phyloP scores from a whole-genome alignment of 352 stramenopile species.

The Phytophthora nicotianae region DNA sequence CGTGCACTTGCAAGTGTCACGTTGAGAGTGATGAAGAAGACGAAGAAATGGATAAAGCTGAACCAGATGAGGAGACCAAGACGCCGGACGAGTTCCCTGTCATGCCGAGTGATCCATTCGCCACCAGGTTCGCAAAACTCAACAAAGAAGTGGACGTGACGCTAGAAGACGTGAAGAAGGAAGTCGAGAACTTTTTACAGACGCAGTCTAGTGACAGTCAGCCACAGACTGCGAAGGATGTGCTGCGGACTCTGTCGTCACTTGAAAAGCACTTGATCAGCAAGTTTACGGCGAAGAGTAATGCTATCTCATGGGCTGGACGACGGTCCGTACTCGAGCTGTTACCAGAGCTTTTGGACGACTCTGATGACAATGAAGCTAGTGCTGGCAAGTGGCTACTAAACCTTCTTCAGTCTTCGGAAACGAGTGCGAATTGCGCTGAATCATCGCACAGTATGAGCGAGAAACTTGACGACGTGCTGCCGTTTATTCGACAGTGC shows the following conservation, averaged over 20 bases:
- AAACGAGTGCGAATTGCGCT: background rate
- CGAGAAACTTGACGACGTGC: conserved; percentile 30
- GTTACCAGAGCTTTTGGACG: conserved; percentile 19
- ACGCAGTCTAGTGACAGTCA: conserved; percentile 13
- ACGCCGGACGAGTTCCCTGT: conserved; percentile 24
- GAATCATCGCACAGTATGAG: background rate
- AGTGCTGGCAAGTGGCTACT: conserved; percentile 16
- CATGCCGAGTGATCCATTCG: conserved; percentile 25
- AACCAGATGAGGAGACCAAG: background rate
- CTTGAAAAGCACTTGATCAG: conserved; percentile 36
- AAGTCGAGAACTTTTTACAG: conserved; percentile 37
- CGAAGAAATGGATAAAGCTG: conserved; percentile 2
- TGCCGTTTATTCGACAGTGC: conserved; percentile 39
- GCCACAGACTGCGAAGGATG: conserved; percentile 32
- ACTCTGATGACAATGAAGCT: conserved; percentile 11
- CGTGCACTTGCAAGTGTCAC: conserved; percentile 74
- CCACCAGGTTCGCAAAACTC: conserved; percentile 20
- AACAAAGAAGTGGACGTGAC: conserved; percentile 20
- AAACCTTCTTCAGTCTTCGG: conserved; percentile 9
- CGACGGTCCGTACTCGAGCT: conserved; percentile 31
- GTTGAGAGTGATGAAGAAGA: conserved; percentile 54
- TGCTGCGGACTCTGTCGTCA: conserved; percentile 45
- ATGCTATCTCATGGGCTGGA: conserved; percentile 24
- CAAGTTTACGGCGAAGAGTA: conserved; percentile 25
- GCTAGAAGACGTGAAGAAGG: conserved; percentile 35